Base-by-base conservation (phyloP, 2,329 filamentous ascomycete species). In the Aphanocladium album region DNA sequence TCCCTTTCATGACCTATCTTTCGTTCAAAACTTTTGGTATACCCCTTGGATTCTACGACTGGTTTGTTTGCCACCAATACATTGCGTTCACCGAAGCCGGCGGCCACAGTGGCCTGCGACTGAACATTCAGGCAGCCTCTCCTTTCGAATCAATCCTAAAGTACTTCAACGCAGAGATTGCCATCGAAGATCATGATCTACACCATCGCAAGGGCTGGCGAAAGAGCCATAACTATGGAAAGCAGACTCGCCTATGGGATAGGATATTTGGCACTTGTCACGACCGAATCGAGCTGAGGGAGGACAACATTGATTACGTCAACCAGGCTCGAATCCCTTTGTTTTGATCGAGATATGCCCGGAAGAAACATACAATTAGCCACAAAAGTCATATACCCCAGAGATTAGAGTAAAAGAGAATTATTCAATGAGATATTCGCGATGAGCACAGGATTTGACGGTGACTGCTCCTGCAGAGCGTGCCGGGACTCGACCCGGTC, bases 1-100 rank as follows among this genome's bases (percentile, higher is more conserved):
- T 77, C 6, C 75, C 75, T 0, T 64, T 76, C 25, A 64, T 76
- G 58, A 73, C 75, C 2, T 77, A 72, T 60, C 66, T 68, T 21
- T 71, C 67, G 0, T 61, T 77, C 27, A 72, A 68, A 30, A 19
- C 60, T 7, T 5, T 67, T 45, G 74, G 74, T 0, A 52, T 77
- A 6, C 74, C 76, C 0, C 74, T 78, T 71, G 74, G 74, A 1
- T 78, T 78, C 64, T 77, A 77, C 45, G 76, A 77, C 30, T 78
- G 74, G 74, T 78, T 75, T 74, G 62, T 78, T n/a, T 78, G 75
- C 64, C 72, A 76, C 51, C 69, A 74, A 54, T 78, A 77, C 56
- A 69, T 77, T 14, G 69, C 75, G 7, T 78, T 71, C 62, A 64
- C 71, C 14, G 74, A 76, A 60, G 58, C 74, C 2, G 68, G 68